phyloP scores from a whole-genome alignment of 352 stramenopile genomes.

The Lagenidium giganteum region DNA sequence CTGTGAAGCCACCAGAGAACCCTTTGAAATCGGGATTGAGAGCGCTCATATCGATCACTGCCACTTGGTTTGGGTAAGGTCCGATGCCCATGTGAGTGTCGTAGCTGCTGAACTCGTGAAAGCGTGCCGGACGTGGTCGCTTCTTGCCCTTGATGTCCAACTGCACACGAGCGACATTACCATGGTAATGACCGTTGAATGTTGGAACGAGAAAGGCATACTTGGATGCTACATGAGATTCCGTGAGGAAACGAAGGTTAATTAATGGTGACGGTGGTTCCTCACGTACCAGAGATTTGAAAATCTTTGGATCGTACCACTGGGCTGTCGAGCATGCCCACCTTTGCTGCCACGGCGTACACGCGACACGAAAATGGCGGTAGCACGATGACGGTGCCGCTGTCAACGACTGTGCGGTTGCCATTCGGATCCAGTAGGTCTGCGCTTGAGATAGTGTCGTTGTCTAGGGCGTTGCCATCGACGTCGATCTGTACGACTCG shows the following conservation, averaged over 20 bases:
- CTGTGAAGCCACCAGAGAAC: constrained; percentile 60
- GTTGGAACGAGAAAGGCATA: constrained; percentile 67
- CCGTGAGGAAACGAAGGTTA: neutral
- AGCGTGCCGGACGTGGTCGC: constrained; percentile 56
- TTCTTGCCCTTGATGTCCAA: constrained; percentile 76
- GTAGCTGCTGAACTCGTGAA: constrained; percentile 80
- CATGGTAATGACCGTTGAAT: constrained; percentile 70
- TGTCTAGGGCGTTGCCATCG: constrained; percentile 1
- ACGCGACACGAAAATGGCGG: constrained; percentile 53
- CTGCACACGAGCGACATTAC: constrained; percentile 52
- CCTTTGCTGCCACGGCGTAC: constrained; percentile 59
- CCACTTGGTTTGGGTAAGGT: constrained; percentile 52
- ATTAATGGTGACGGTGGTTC: neutral
- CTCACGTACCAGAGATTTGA: constrained; percentile 46
- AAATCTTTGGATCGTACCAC: constrained; percentile 47
- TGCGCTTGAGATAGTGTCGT: constrained; percentile 7
- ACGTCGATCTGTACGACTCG: too few relatives aligned
- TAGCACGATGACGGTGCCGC: constrained; percentile 41
- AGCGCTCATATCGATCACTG: constrained; percentile 49
- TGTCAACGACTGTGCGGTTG: constrained; percentile 24
- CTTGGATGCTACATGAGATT: constrained; percentile 38
- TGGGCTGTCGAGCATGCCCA: constrained; percentile 44
- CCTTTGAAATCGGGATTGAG: constrained; percentile 43
- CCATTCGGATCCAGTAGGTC: constrained; percentile 22
- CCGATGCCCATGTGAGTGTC: constrained; percentile 57